Base-by-base conservation (phyloP, 2,329 filamentous ascomycete species). In the Arthrobotrys musiformis region DNA sequence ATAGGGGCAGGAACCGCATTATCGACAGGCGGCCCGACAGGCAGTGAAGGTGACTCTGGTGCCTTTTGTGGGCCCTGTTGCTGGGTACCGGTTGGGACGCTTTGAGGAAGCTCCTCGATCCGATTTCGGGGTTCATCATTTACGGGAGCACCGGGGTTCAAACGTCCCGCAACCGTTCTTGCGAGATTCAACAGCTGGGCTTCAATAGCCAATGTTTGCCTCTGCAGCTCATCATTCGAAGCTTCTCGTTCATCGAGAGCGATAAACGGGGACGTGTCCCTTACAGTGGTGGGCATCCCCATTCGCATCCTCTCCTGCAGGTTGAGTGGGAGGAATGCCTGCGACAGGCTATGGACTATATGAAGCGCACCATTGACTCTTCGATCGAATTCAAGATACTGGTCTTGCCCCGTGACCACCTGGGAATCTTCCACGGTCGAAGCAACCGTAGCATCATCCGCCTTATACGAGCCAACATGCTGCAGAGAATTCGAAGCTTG, bases 41-140 rank as follows among this genome's bases (percentile, higher is more conserved):
- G 40, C 11, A 58, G 35, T 28, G 46, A n/a, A 7, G 64, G 63
- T 2, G 72, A 70, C n/a, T 54, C 61, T 11, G 40, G n/a, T 15
- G 46, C 13, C 11, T 60, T 58, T 26, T 42, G 58, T 24, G 50
- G 58, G 30, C 44, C 24, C 30, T 60, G 72, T n/a, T 33, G 52
- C 9, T 70, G 44, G 3, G 54, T 58, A 24, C 17, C 54, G n/a
- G 26, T 70, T n/a, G 72, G 72, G 24, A 76, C 64, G 42, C 72
- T 76, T 37, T 76, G 72, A 4, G 72, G 64, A 1, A 76, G 50
- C 58, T 76, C 72, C 28, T 76, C 72, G 13, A 76, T 70, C n/a
- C 72, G 33, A 66, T 70, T 70, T 17, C 72, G 30, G 26, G 72
- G 72, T 35, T 76, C 72, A 1, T 70, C 64, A 44, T 70, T 64